Base-by-base conservation (phyloP, 225 moss, liverwort and hornwort species). In the Physcomitrium patens region DNA sequence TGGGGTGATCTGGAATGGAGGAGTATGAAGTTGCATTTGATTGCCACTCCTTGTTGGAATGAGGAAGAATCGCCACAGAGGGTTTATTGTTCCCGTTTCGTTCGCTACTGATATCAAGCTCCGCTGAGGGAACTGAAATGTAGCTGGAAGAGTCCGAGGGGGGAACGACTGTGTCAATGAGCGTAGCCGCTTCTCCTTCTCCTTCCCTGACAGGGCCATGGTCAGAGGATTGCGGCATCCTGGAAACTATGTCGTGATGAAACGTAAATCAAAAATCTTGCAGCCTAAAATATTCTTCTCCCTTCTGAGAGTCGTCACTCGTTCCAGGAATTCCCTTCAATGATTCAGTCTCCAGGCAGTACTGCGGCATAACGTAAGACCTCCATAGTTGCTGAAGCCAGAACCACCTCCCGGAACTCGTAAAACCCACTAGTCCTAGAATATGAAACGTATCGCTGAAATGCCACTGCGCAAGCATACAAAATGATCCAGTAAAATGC, bases 101-200 rank as follows among this genome's bases (percentile, higher is more conserved):
- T 47, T n/a, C n/a, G 28, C 17, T 31, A 48, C 44, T 18, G n/a
- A 65, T 26, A 23, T 46, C 72, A 3, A 60, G 52, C 72, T 85
- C 82, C 7, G 72, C 65, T 20, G 45, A 52, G 10, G 86, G 83
- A 43, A 86, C 27, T 76, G 83, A 76, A 70, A 81, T 55, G 73
- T 86, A 81, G 50, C 10, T 56, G 62, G 86, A 56, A 43, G 86
- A 86, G 62, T 84, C 75, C 13, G 83, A 84, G 20, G 81, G 81
- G 3, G 41, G 16, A 23, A 56, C 72, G 51, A 54, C 60, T 11
- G 15, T 24, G 19, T 24, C 62, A 53, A 84, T 76, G 47, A 83
- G 81, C 23, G 72, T 76, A 31, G 76, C 78, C 45, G 31, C 78
- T 50, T 86, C 82, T 42, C 72, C 81, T 24, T 85, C 81, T 63